Evolutionary conservation across 148 eudicot species (phyloP), one percentile per base, ranked within the genome.

Genomic region (Hydrangea macrophylla): DNA sequence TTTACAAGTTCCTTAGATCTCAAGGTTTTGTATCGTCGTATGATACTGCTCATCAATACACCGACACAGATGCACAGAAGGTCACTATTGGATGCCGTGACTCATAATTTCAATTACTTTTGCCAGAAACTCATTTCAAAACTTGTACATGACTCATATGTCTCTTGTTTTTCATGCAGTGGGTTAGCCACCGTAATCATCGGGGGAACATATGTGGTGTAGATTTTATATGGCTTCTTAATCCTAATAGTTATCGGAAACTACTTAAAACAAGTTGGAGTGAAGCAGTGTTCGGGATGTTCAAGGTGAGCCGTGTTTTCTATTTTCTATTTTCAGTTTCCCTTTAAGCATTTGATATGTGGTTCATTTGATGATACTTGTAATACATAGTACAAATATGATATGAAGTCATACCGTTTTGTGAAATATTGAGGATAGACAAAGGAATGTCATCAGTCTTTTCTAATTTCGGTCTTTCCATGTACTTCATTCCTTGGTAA

Each of bases 111-210:
- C 30, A 9, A 11, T 5, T 53, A 57, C 9, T 6, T 13, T 42
- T 26, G 5, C 20, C 32, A 9, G 45, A 1, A 44, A 37, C 6
- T 57, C 55, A 59, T 45, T 57, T 60, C 6, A 32, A 22, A 15
- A 27, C 15, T 59, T 65, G 1, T 48, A 58, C 63, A 18, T 60
- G 30, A 58, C 65, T 58, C 48, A 70, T 28, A 65, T 31, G 11
- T 62, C n/a, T 56, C 20, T 9, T 37, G 35, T 60, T 23, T 48
- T 68, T 76, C 48, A 0, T 78, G 70, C 73, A 95, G 99, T 95
- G 99, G 99, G 86, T 95, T 58, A 91, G 97, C 82, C 99, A 95
- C 73, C 97, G 96, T 48, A 95, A 95, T 79, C 99, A 95, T 71
- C 83, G 90, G 42, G 99, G 99, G 27, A 91, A 95, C 65, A 85